Evolutionary conservation across 1,139 yeast species (phyloP), one percentile per base, ranked within the genome.

Genomic region (Meyerozyma athensensis): DNA sequence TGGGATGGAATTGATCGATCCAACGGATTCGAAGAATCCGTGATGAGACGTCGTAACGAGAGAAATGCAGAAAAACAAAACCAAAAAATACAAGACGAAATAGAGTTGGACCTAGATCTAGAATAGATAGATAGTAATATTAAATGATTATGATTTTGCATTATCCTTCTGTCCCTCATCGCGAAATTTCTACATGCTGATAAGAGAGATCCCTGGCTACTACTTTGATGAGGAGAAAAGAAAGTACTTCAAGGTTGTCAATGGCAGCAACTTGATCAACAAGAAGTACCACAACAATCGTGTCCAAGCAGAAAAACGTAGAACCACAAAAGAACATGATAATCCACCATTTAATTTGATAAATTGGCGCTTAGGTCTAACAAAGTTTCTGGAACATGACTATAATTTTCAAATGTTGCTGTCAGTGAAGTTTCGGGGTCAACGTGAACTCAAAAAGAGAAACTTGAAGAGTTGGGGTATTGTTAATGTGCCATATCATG

Each of bases 1-100:
- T 90, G 97, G 97, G 97, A 90, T 56, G 97, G 97, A 0, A 81
- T 89, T 1, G 94, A 87, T 58, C 65, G 97, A 42, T 78, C 95
- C 0, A 90, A 83, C 54, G 97, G 97, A n/a, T 90, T 85, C 59
- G 97, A 90, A 54, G 65, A 64, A 36, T 64, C 72, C 43, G 73
- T 85, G 68, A 69, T 86, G 52, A 65, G 73, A 28, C 74, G 72
- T 44, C 75, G 77, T 39, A 70, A 65, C 22, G 82, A 79, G 37
- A 40, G 50, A 7, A 65, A 68, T 43, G 62, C 66, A 41, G 50
- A 53, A 39, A 58, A 28, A 28, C 32, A 18, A 10, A 28, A 28
- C 32, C 10, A 12, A 3, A 18, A 28, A 8, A 9, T 42, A 23
- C 22, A 41, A 19, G 37, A 40, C 9, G 33, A 37, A 19, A 32